Conservation (phyloP, 83 land plant species). For the Picea abies region DNA sequence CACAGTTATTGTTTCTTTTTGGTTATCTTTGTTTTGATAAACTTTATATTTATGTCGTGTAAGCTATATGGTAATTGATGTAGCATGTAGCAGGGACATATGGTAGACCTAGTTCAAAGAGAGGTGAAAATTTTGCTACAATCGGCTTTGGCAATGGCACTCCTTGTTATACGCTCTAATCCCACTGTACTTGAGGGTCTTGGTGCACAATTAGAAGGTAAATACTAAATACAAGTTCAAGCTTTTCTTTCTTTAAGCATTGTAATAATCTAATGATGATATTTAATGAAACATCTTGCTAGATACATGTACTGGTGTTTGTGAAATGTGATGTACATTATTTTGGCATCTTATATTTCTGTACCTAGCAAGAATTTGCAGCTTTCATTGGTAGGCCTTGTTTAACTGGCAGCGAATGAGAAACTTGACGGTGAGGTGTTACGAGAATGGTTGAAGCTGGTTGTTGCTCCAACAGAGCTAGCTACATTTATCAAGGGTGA, state of each 20-base stretch:
- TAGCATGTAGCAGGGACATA: slow-evolving; percentile 72
- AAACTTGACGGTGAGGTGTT: slow-evolving; percentile 93
- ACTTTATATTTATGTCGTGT: background rate
- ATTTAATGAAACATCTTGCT: background rate
- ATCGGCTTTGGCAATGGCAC: slow-evolving; percentile 88
- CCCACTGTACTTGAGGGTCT: slow-evolving; percentile 94
- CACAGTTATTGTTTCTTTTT: background rate
- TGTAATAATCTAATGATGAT: background rate
- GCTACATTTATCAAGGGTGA: slow-evolving; percentile 63
- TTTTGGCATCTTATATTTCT: background rate
- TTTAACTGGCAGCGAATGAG: slow-evolving; percentile 72
- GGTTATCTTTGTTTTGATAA: background rate
- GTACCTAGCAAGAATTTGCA: background rate
- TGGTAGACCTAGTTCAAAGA: slow-evolving; percentile 92
- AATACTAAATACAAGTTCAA: background rate
- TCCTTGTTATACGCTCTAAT: slow-evolving; percentile 90
- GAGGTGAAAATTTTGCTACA: slow-evolving; percentile 89
- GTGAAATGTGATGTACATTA: background rate
- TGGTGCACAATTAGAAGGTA: slow-evolving; percentile 98
- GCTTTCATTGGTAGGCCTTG: background rate
- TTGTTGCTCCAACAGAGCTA: slow-evolving; percentile 88
- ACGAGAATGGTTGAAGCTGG: slow-evolving; percentile 85
- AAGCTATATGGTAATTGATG: slow-evolving; percentile 18
- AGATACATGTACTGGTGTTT: background rate
- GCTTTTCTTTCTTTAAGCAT: background rate